phyloP scores from a whole-genome alignment of 1,284 basidiomycete species.

The Apiotrichum veenhuisii region DNA sequence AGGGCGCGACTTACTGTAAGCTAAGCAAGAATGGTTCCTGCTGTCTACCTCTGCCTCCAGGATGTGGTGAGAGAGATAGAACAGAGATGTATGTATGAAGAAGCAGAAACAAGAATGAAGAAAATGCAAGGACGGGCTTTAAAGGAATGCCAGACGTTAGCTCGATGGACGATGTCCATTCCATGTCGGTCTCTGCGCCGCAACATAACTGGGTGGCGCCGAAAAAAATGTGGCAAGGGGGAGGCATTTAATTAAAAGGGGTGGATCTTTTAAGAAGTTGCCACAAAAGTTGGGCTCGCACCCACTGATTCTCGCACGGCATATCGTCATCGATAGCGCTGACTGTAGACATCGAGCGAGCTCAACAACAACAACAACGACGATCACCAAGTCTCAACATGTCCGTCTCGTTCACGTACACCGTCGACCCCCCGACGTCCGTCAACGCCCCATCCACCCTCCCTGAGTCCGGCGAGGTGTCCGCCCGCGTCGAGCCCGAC shows the following conservation, averaged over 20 bases:
- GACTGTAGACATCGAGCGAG: too few species aligned
- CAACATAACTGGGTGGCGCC: too few species aligned
- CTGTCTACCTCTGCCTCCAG: not conserved
- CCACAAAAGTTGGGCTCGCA: too few species aligned
- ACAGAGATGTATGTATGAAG: not conserved
- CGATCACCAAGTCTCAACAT: not conserved
- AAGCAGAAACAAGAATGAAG: not conserved
- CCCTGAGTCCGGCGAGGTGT: constrained; percentile 4
- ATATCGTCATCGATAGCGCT: too few species aligned
- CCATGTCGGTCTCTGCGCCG: too few species aligned
- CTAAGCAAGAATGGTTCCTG: not conserved
- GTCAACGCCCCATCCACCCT: constrained; percentile 9
- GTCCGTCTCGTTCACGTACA: constrained; percentile 21
- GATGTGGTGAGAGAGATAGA: not conserved
- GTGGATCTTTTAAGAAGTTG: too few species aligned
- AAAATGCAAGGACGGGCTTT: too few species aligned
- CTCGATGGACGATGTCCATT: too few species aligned
- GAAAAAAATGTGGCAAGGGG: too few species aligned
- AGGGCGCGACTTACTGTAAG: not conserved
- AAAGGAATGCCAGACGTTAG: too few species aligned
- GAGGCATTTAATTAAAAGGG: too few species aligned
- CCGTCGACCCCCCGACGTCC: constrained; percentile 20
- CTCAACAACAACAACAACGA: not conserved
- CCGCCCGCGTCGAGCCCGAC: not conserved
- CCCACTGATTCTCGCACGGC: too few species aligned